Evolutionary conservation across 2,329 filamentous ascomycete species (phyloP).

Genomic region (Venturia oleaginea): DNA sequence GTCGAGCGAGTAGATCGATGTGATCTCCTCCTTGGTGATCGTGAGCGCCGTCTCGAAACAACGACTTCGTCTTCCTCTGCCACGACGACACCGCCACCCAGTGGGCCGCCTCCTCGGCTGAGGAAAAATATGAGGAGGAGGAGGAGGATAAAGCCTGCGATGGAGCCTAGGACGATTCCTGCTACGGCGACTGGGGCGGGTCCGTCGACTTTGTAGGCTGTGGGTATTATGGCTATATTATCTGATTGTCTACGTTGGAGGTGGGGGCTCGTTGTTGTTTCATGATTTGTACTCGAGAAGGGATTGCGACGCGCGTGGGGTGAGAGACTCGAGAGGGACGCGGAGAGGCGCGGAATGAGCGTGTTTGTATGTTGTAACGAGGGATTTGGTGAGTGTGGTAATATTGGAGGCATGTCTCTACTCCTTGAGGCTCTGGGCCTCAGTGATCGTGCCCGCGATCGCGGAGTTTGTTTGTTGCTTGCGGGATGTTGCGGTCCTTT

Average conservation of each 20-base stretch:
- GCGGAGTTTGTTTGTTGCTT: neutral
- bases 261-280: neutral
- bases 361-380: neutral
- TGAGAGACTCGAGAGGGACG: neutral
- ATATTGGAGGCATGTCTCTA: slow-evolving; percentile 6
- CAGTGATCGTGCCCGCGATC: neutral
- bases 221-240: slow-evolving; percentile 5
- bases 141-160: slow-evolving; percentile 44
- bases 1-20: slow-evolving; percentile 1
- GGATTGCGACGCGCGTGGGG: slow-evolving; percentile 1
- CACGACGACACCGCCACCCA: slow-evolving; percentile 23
- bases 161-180: slow-evolving; percentile 49
- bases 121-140: slow-evolving; percentile 33
- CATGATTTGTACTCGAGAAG: neutral
- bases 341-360: slow-evolving; percentile 6
- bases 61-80: slow-evolving; percentile 53
- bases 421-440: neutral
- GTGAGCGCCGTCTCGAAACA: slow-evolving; percentile 32
- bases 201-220: slow-evolving; percentile 25
- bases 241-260: neutral
- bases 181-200: slow-evolving; percentile 49
- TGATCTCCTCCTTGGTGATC: slow-evolving; percentile 17
- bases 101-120: neutral
- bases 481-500: neutral
- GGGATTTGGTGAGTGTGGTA: neutral